These are phyloP conservation scores for Backusella morwellensis DNA, from an alignment of 192 early-diverging fungal species.

Conservation along the genomic window DNA sequence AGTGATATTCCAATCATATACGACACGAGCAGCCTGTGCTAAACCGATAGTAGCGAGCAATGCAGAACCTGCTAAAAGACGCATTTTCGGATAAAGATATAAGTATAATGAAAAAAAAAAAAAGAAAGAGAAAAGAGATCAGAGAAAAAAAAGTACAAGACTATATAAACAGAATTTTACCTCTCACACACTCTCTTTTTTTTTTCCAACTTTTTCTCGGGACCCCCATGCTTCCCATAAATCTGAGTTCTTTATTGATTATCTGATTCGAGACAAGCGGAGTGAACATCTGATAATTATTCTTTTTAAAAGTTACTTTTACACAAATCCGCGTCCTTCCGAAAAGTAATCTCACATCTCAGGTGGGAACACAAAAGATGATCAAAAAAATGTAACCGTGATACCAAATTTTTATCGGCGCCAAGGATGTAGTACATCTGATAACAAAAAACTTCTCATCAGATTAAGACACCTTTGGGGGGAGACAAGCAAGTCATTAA, in stretches of 20 bases:
- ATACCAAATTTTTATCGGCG: not conserved
- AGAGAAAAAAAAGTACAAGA: slow-evolving; percentile 4
- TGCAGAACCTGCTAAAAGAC: not conserved
- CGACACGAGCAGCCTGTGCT: slow-evolving; percentile 54
- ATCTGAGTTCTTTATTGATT: slow-evolving; percentile 3
- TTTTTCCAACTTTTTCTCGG: not conserved
- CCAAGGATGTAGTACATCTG: not conserved
- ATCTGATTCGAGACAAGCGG: slow-evolving; percentile 1
- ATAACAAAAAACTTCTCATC: slow-evolving; percentile 7
- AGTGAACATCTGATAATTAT: not conserved
- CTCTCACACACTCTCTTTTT: not conserved
- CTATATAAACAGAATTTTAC: slow-evolving; percentile 8
- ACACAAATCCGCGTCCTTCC: no score
- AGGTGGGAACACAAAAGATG: not conserved
- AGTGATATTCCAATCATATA: slow-evolving; percentile 69
- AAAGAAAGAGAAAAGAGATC: slow-evolving; percentile 8
- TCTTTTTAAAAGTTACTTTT: not conserved
- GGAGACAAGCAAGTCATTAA: slow-evolving; percentile 5
- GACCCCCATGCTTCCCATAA: not conserved
- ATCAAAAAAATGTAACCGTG: not conserved
- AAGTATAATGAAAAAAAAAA: slow-evolving; percentile 11
- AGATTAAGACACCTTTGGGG: not conserved
- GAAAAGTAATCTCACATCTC: slow-evolving; percentile 6
- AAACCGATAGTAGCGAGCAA: slow-evolving; percentile 19
- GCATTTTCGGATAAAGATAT: slow-evolving; percentile 4